Percentiles rank a stretch among this genome's conserved stretches.
Evolutionary conservation across 805 yeast species (phyloP).

Genomic region (Starmera caribaea): DNA sequence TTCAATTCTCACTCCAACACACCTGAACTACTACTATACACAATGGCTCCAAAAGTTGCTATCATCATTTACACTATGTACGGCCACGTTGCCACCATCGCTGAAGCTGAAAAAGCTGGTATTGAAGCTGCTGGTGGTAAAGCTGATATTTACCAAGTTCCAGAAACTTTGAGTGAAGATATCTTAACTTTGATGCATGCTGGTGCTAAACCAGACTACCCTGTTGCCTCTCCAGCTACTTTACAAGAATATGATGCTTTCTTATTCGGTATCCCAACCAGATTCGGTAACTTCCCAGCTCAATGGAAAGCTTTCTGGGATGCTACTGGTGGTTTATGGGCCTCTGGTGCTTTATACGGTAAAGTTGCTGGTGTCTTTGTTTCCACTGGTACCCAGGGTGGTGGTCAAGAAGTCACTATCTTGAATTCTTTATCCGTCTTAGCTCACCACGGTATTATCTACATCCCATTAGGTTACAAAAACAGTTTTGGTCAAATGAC

Average conservation of each 20-base stretch:
- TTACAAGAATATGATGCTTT: conserved; percentile 57
- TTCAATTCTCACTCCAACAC: not conserved
- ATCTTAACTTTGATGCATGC: conserved; percentile 53
- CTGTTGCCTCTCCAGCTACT: conserved; percentile 43
- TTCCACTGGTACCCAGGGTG: conserved; percentile 59
- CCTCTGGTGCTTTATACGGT: conserved; percentile 50
- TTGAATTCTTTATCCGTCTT: conserved; percentile 43
- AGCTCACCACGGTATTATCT: conserved; percentile 65
- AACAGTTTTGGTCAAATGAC: conserved; percentile 41
- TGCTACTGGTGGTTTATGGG: conserved; percentile 64
- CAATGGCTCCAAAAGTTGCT: conserved; percentile 46
- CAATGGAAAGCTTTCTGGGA: conserved; percentile 69
- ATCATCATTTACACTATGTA: conserved; percentile 70
- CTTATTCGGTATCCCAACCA: conserved; percentile 66
- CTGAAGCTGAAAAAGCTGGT: conserved; percentile 57
- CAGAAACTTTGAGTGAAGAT: conserved; percentile 59
- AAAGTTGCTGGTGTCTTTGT: conserved; percentile 62
- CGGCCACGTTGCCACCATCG: conserved; percentile 62
- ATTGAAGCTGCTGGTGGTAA: conserved; percentile 53
- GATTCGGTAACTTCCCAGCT: conserved; percentile 63
- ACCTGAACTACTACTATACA: conserved; percentile 1
- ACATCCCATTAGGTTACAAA: conserved; percentile 62
- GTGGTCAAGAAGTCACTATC: conserved; percentile 64
- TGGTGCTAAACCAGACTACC: conserved; percentile 42
- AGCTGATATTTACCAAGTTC: conserved; percentile 65